Base-by-base conservation (phyloP, 2,329 filamentous ascomycete species). In the Xylaria sp. region DNA sequence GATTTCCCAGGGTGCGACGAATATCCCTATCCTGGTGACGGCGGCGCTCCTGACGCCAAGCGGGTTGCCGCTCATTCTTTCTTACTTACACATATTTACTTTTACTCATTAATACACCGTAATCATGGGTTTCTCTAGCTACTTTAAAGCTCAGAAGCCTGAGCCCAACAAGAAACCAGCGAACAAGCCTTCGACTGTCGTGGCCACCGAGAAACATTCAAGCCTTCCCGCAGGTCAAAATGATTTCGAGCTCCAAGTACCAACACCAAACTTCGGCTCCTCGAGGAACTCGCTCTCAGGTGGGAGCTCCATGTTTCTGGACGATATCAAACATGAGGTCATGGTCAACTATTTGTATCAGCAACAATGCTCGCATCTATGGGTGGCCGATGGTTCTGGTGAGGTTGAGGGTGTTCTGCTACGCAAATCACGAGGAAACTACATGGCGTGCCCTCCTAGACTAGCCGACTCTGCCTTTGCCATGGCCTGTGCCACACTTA, bases 301-400 rank as follows among this genome's bases (percentile, higher is more conserved):
- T 23, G 75, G 75, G 48, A 86, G 82, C 71, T 85, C 83, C 38
- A 76, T 83, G 58, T 83, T 89, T 62, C 75, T 90, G 10, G 88
- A 91, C 62, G 89, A 91, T 64, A 90, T 92, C 76, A 91, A 90
- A 75, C 88, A 92, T 71, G 90, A 93, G 75, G 88, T 93, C 63
- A 93, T 93, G 90, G 89, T 91, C 62, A 92, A 91, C 76, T 92
- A 91, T 73, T 80, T 93, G 25, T 92, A 92, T 75, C 90, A 93
- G 74, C 89, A 93, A 73, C 90, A 92, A 76, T 92, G 89, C 71
- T 84, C 85, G 11, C 85, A 87, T 63, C 81, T 92, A 33, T 93
- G 90, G 90, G 87, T 92, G 19, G 86, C 85, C 31, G 88, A 91
- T 68, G 85, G 84, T 35, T 87, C 83, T 49, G 88, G 88, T 11